These are phyloP conservation scores for Diplodia scrobiculata DNA, from an alignment of 2,329 filamentous ascomycete species.

Conservation along the genomic window DNA sequence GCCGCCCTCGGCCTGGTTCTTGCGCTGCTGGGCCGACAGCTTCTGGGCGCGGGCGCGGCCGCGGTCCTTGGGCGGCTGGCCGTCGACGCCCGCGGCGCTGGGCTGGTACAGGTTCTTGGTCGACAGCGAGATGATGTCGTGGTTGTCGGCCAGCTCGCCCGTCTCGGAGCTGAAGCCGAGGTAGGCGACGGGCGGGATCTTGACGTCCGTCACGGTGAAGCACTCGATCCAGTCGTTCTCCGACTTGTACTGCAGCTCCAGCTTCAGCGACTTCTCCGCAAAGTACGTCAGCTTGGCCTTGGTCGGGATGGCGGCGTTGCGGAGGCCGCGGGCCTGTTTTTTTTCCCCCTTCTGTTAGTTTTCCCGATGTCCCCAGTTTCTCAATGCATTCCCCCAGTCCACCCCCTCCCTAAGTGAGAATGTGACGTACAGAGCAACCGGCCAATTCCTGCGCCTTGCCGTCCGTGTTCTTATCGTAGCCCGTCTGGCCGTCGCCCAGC, in stretches of 20 bases:
- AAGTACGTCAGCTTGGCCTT: slow-evolving; percentile 92
- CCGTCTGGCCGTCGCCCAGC: slow-evolving; percentile 85
- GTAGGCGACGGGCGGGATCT: slow-evolving; percentile 73
- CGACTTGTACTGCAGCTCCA: slow-evolving; percentile 92
- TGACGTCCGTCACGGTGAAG: slow-evolving; percentile 70
- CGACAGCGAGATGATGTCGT: slow-evolving; percentile 87
- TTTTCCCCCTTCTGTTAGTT: not conserved
- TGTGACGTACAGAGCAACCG: slow-evolving; percentile 72
- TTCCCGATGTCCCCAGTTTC: not conserved
- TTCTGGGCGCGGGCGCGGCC: slow-evolving; percentile 39
- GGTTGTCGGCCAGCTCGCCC: slow-evolving; percentile 94
- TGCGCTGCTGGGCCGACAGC: slow-evolving; percentile 49
- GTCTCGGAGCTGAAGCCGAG: slow-evolving; percentile 78
- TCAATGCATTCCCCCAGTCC: not conserved
- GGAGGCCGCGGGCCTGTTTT: slow-evolving; percentile 73
- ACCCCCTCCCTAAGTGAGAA: not conserved
- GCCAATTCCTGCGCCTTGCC: slow-evolving; percentile 91
- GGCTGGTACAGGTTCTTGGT: slow-evolving; percentile 86
- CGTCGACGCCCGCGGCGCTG: slow-evolving; percentile 40
- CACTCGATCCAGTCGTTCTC: slow-evolving; percentile 87
- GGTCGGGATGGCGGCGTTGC: slow-evolving; percentile 73
- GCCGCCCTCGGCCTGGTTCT: slow-evolving; percentile 43
- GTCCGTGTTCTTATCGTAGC: slow-evolving; percentile 91
- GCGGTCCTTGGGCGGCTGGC: slow-evolving; percentile 38
- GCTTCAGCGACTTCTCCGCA: slow-evolving; percentile 85